phyloP scores from a whole-genome alignment of 768 basidiomycete genomes.

The Suillus discolor region DNA sequence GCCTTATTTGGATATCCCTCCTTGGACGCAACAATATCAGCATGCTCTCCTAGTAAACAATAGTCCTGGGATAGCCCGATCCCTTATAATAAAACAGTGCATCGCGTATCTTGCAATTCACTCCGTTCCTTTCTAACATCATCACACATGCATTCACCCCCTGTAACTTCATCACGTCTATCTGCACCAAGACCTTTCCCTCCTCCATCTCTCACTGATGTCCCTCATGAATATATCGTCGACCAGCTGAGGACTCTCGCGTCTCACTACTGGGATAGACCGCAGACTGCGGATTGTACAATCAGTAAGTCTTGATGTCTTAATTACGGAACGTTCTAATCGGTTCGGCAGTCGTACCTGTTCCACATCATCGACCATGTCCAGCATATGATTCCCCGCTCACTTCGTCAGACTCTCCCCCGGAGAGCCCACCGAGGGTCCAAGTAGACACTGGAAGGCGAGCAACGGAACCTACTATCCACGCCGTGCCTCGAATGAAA shows the following conservation, averaged over 20 bases:
- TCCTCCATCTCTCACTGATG: slow-evolving; percentile 59
- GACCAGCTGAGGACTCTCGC: slow-evolving; percentile 70
- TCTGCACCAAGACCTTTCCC: slow-evolving; percentile 58
- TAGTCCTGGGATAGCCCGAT: slow-evolving; percentile 25
- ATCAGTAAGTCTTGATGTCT: slow-evolving; percentile 49
- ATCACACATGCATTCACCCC: slow-evolving; percentile 4
- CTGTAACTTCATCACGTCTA: slow-evolving; percentile 4
- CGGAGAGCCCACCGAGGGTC: slow-evolving; percentile 25
- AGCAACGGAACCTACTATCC: slow-evolving; percentile 52
- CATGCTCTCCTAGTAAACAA: slow-evolving; percentile 29
- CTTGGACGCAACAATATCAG: slow-evolving; percentile 13
- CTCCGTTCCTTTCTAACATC: not conserved
- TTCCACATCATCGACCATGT: slow-evolving; percentile 37
- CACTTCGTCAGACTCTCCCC: slow-evolving; percentile 11
- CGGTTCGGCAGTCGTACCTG: slow-evolving; percentile 46
- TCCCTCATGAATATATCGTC: slow-evolving; percentile 74
- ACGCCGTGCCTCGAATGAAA: slow-evolving; percentile 57
- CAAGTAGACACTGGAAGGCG: slow-evolving; percentile 48
- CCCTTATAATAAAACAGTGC: slow-evolving; percentile 34
- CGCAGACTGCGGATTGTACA: slow-evolving; percentile 79
- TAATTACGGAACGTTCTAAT: not conserved
- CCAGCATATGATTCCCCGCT: slow-evolving; percentile 4
- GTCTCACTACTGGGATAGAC: slow-evolving; percentile 70
- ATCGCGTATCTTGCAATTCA: slow-evolving; percentile 23
- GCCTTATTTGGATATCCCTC: not conserved